Evolutionary conservation across 441 rosid genomes (phyloP), one percentile per base, ranked within the genome.

Genomic region (Euphorbia celastroides): DNA sequence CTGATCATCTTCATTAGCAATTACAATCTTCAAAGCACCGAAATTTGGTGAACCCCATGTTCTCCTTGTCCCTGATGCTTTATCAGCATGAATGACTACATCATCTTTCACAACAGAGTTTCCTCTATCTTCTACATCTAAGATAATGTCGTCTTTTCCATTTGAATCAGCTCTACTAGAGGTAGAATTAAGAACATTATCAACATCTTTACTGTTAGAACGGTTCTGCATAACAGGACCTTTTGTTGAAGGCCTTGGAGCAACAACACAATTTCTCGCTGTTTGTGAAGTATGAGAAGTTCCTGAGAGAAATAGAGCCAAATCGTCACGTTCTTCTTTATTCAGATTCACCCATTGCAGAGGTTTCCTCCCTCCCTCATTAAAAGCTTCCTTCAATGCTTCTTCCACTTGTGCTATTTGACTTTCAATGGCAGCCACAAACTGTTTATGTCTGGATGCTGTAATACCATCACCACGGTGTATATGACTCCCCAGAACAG

Each of bases 261-360:
- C 64, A 69, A 32, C 64, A 74, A 63, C 70, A 44, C 77, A 82
- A 69, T 76, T 75, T 69, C 70, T 78, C 28, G 57, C 65, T 70
- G 46, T 70, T 63, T 65, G 75, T 1, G 75, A 76, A 5, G 73
- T 69, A 23, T 72, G 79, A 38, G 82, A 72, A 71, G 81, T 68
- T 62, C 97, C 93, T 8, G 89, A 89, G 27, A 91, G 83, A 80
- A 91, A 89, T 77, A 80, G 74, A 2, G 96, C 97, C 60, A 91
- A 82, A 70, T 91, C 92, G 78, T 89, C 89, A 38, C 96, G 62
- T 71, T 91, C 97, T 71, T 86, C 88, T 81, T 88, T 76, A 69
- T 91, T 81, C 60, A 88, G 75, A 77, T 87, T 81, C 57, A 91
- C 84, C 90, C 83, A 89, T 74, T 77, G 84, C 76, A 86, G 74